These are phyloP conservation scores for Leccinum olivaceopallidum DNA, from an alignment of 768 basidiomycete species.

Conservation along the genomic window DNA sequence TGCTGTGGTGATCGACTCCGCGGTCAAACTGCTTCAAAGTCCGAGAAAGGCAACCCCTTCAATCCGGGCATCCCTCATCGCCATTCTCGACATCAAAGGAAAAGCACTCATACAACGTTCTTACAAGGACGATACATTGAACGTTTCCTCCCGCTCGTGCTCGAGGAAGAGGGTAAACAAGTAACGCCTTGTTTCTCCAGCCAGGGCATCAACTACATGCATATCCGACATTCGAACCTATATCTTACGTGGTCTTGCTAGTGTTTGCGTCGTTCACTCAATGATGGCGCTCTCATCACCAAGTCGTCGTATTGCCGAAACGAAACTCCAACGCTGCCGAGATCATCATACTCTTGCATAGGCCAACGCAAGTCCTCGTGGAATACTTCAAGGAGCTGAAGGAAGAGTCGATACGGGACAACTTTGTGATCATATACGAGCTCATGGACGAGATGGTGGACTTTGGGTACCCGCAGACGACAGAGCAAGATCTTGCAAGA, in stretches of 20 bases:
- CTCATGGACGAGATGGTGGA: slow-evolving; percentile 99
- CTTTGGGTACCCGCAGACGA: slow-evolving; percentile 98
- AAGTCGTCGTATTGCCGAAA: slow-evolving; percentile 94
- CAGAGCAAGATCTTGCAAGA: slow-evolving; percentile 99
- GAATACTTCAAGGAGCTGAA: slow-evolving; percentile 99
- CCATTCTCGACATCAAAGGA: slow-evolving; percentile 97
- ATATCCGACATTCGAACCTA: slow-evolving; percentile 96
- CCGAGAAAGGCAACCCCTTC: slow-evolving; percentile 16
- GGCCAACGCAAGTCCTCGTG: slow-evolving; percentile 86
- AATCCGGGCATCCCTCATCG: slow-evolving; percentile 72
- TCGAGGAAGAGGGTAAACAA: slow-evolving; percentile 96
- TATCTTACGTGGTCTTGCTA: slow-evolving; percentile 61
- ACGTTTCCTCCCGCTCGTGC: slow-evolving; percentile 87
- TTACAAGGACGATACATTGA: slow-evolving; percentile 96
- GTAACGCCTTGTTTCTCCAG: slow-evolving; percentile 96
- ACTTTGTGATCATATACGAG: slow-evolving; percentile 99
- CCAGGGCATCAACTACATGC: slow-evolving; percentile 97
- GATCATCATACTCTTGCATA: slow-evolving; percentile 94
- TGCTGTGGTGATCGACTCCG: too few species aligned
- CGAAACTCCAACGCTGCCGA: slow-evolving; percentile 95
- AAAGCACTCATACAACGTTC: slow-evolving; percentile 96
- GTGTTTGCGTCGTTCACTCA: background rate
- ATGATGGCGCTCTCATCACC: too few species aligned
- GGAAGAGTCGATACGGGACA: slow-evolving; percentile 98
- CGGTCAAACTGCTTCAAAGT: too few species aligned